Evolutionary conservation across 441 rosid genomes (phyloP).

Genomic region (Syzygium malaccense): DNA sequence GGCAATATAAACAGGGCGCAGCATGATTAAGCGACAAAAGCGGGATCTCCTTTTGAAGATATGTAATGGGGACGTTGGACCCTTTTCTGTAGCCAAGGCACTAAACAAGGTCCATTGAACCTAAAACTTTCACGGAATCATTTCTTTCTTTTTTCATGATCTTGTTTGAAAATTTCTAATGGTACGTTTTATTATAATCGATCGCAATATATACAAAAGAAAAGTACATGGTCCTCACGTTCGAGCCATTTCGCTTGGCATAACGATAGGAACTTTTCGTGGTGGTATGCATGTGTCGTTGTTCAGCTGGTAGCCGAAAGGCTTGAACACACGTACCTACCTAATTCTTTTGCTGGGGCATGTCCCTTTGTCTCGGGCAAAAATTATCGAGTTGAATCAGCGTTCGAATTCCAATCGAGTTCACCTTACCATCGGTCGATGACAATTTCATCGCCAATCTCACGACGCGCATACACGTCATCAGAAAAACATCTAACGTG

Average conservation of each 20-base stretch:
- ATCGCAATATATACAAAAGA: background rate
- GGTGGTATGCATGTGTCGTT: fast-evolving
- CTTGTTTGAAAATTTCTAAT: background rate
- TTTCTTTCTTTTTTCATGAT: background rate
- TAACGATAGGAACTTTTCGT: background rate
- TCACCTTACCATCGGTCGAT: too few species aligned
- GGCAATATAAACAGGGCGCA: background rate
- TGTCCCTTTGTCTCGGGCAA: fast-evolving
- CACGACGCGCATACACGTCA: too few species aligned
- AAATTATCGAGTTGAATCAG: background rate
- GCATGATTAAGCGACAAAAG: background rate
- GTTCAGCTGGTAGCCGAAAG: fast-evolving
- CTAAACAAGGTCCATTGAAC: background rate
- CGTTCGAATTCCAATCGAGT: fast-evolving
- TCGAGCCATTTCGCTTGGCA: background rate
- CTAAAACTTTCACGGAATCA: background rate
- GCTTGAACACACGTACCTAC: background rate
- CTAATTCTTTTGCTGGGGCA: background rate
- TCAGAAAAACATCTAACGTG: too few species aligned
- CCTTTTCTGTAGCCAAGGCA: background rate
- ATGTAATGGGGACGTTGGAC: slow-evolving; percentile 11
- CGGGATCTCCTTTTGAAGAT: background rate
- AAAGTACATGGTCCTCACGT: background rate
- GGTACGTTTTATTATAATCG: background rate
- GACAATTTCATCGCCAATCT: too few species aligned